Evolutionary conservation across 441 rosid genomes (phyloP), one percentile per base, ranked within the genome.

Genomic region (Syzygium malaccense): DNA sequence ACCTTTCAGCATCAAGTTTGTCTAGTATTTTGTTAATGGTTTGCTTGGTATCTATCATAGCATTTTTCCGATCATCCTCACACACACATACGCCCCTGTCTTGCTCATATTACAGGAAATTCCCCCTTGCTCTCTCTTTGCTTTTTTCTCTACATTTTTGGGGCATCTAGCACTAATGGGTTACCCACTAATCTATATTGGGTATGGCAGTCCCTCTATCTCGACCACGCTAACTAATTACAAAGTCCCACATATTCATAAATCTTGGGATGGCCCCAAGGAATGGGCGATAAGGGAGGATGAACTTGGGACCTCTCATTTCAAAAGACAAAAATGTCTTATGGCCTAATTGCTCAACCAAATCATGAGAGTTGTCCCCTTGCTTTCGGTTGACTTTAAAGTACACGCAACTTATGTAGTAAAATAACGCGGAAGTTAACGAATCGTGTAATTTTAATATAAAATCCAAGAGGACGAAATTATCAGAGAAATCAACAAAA

Each of bases 341-440:
- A 26, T 26, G 64, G 64, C 30, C 30, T 26, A 58, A 58, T 3
- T n/a, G n/a, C 3, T 28, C 64, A 58, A 11, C 64, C 64, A 58
- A 26, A 58, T 58, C 64, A 58, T 11, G 64, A 58, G 64, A n/a
- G 64, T 58, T 58, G 64, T 58, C 64, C 62, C 7, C 30, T 10
- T 11, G 26, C 62, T 58, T 58, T 58, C 26, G 64, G 64, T 58
- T 2, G 64, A 58, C 64, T 58, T 58, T 58, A 58, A n/a, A 26
- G 64, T 26, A 58, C 64, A 58, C 26, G 26, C 26, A 26, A 26
- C 14, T 28, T 58, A 4, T 58, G 30, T 26, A 58, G 64, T 58
- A 30, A 58, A 14, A 26, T 58, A 0, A 26, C 26, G 30, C 0
- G 30, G 1, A 56, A 0, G 1, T 0, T 56, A 9, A 11, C 14